A percentile compares a stretch with the other conserved stretches of the same genome.
These are phyloP conservation scores for Stemphylium beticola DNA, from an alignment of 2,329 filamentous ascomycete species.

Conservation along the genomic window DNA sequence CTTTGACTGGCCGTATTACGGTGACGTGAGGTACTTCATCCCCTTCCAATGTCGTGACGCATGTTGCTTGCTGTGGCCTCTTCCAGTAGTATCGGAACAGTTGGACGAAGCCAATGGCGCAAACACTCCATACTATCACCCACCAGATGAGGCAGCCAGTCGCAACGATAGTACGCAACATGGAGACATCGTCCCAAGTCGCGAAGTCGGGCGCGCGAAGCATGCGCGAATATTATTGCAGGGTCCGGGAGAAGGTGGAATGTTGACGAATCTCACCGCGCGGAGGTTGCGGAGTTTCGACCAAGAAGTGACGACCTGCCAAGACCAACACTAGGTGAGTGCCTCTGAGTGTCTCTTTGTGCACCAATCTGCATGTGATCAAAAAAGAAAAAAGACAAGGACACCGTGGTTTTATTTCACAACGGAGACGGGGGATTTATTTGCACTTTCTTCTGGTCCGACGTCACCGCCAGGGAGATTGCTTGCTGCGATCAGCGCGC, in stretches of 20 bases:
- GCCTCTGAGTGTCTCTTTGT: neutral
- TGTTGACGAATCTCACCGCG: slow-evolving; percentile 20
- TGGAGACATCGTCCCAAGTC: slow-evolving; percentile 42
- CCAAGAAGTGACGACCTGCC: slow-evolving; percentile 10
- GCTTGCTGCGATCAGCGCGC: slow-evolving; percentile 1
- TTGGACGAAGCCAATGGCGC: slow-evolving; percentile 64
- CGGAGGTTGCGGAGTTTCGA: slow-evolving; percentile 30
- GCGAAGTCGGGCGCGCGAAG: slow-evolving; percentile 30
- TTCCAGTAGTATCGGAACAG: slow-evolving; percentile 63
- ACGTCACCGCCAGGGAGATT: slow-evolving; percentile 7
- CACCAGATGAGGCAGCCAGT: slow-evolving; percentile 63
- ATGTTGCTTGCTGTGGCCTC: slow-evolving; percentile 52
- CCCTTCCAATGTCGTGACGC: slow-evolving; percentile 44
- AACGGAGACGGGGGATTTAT: neutral
- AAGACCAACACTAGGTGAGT: slow-evolving; percentile 7
- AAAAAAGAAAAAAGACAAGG: neutral
- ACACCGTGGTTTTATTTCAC: too few relatives aligned
- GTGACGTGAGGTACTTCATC: slow-evolving; percentile 78
- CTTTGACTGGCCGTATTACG: slow-evolving; percentile 91
- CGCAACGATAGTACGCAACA: slow-evolving; percentile 48
- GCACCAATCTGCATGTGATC: neutral
- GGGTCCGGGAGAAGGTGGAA: slow-evolving; percentile 15
- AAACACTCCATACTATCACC: slow-evolving; percentile 61
- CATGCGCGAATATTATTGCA: slow-evolving; percentile 40
- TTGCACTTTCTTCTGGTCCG: neutral